phyloP scores from a whole-genome alignment of 2,329 filamentous ascomycete species.

The Epichloe bromicola region DNA sequence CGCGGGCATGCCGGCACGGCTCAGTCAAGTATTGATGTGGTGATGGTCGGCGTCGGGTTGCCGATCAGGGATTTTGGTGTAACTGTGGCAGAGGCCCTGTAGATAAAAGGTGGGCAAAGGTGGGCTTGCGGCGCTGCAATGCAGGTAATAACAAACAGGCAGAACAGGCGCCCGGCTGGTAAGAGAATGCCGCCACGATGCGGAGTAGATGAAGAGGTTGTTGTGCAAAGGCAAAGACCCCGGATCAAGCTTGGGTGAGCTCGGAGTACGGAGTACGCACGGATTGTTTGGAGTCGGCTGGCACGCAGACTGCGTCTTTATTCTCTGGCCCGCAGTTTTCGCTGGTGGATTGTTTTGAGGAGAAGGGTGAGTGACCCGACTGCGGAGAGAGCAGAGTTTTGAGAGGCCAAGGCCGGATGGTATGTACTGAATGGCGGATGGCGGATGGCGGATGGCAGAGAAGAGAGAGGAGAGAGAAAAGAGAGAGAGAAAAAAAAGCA shows the following conservation, averaged over 20 bases:
- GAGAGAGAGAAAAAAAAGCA: background rate
- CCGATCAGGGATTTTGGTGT: background rate
- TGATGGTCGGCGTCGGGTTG: background rate
- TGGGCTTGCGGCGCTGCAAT: slow-evolving; percentile 1
- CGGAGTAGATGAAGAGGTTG: background rate
- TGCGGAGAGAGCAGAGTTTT: slow-evolving; percentile 5
- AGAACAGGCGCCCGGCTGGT: background rate
- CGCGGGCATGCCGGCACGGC: background rate
- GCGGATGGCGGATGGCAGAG: slow-evolving; percentile 3
- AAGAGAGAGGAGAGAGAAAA: background rate
- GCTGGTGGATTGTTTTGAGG: background rate
- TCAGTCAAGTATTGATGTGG: background rate
- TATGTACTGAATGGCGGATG: slow-evolving; percentile 3
- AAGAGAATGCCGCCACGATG: background rate
- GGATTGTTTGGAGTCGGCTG: background rate
- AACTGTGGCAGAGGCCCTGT: background rate
- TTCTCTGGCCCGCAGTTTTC: background rate
- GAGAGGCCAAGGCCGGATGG: slow-evolving; percentile 3
- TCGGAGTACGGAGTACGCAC: background rate
- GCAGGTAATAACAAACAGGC: background rate
- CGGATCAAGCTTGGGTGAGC: background rate
- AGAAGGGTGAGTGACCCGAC: background rate
- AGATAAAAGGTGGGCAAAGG: background rate
- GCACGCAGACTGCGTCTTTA: background rate
- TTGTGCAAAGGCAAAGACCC: background rate